These are phyloP conservation scores for Kodamaea ohmeri DNA, from an alignment of 1,139 yeast species.

Conservation along the genomic window DNA sequence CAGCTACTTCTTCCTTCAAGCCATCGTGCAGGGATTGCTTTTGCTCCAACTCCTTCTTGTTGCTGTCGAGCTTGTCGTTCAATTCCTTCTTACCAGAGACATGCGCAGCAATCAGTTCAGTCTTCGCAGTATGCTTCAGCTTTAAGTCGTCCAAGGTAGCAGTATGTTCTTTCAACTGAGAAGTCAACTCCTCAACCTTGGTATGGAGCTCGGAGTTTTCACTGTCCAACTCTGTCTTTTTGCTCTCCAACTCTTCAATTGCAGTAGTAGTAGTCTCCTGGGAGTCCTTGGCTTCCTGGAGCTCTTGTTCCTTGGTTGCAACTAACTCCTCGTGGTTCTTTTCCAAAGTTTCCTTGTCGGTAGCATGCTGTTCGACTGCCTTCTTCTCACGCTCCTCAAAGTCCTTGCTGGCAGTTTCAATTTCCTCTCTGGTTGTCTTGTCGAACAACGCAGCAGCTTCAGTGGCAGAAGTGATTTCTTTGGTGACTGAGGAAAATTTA, in stretches of 20 bases:
- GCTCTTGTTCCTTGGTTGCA: conserved; percentile 48
- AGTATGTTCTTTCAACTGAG: conserved; percentile 39
- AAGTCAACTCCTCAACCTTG: conserved; percentile 42
- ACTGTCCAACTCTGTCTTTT: conserved; percentile 41
- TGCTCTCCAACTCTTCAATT: conserved; percentile 44
- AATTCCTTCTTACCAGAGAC: conserved; percentile 41
- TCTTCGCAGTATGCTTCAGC: conserved; percentile 40
- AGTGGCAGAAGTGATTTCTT: conserved; percentile 31
- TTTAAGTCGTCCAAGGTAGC: conserved; percentile 41
- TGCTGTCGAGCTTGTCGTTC: conserved; percentile 33
- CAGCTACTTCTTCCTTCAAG: conserved; percentile 45
- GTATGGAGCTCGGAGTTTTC: conserved; percentile 43
- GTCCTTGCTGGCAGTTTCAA: conserved; percentile 46
- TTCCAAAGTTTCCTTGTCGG: conserved; percentile 43
- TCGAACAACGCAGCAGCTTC: conserved; percentile 37
- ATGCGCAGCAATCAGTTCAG: conserved; percentile 36
- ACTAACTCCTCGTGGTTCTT: conserved; percentile 48
- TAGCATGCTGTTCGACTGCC: conserved; percentile 47
- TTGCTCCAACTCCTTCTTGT: conserved; percentile 35
- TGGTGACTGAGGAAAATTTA: conserved; percentile 33
- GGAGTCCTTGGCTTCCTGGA: conserved; percentile 45
- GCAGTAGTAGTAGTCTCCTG: conserved; percentile 48
- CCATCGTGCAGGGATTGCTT: conserved; percentile 37
- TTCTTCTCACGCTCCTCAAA: conserved; percentile 45
- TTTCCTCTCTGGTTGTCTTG: conserved; percentile 38